These are phyloP conservation scores for Penicillium griseofulvum DNA, from an alignment of 2,329 filamentous ascomycete genomes.

Conservation along the genomic window DNA sequence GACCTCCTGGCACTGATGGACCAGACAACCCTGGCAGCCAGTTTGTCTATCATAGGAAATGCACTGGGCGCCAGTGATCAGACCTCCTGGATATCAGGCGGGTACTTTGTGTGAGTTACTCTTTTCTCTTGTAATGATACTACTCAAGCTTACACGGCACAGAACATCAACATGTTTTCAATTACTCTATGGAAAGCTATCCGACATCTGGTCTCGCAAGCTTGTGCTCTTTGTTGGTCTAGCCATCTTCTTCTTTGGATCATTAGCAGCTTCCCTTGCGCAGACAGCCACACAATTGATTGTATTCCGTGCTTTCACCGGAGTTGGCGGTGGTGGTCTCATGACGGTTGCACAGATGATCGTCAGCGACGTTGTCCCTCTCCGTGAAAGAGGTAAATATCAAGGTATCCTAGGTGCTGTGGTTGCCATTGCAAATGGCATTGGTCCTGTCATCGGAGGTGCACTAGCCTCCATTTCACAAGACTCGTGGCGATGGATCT, in stretches of 20 bases:
- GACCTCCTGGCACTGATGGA: conserved; percentile 58
- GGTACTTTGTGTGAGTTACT: conserved; percentile 55
- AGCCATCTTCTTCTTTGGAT: conserved; percentile 54
- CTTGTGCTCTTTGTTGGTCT: conserved; percentile 55
- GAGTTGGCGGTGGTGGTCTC: conserved; percentile 61
- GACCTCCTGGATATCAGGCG: conserved; percentile 55
- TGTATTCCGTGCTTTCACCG: conserved; percentile 59
- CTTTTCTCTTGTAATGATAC: not conserved
- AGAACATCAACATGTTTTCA: conserved; percentile 68
- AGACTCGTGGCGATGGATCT: conserved; percentile 55
- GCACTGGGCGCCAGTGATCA: conserved; percentile 51
- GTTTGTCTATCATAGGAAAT: conserved; percentile 55
- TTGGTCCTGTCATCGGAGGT: conserved; percentile 56
- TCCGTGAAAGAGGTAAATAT: conserved; percentile 59
- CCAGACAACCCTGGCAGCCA: conserved; percentile 57
- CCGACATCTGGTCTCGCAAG: conserved; percentile 62
- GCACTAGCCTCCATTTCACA: conserved; percentile 47
- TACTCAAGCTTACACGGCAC: conserved; percentile 30
- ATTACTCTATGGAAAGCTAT: conserved; percentile 61
- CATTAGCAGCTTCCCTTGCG: conserved; percentile 59
- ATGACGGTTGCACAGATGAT: conserved; percentile 60
- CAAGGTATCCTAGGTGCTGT: conserved; percentile 57
- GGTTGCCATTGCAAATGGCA: conserved; percentile 54
- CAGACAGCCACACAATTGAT: conserved; percentile 58
- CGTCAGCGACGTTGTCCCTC: conserved; percentile 58